Base-by-base conservation (phyloP, 352 stramenopile species). In the Pythium insidiosum region DNA sequence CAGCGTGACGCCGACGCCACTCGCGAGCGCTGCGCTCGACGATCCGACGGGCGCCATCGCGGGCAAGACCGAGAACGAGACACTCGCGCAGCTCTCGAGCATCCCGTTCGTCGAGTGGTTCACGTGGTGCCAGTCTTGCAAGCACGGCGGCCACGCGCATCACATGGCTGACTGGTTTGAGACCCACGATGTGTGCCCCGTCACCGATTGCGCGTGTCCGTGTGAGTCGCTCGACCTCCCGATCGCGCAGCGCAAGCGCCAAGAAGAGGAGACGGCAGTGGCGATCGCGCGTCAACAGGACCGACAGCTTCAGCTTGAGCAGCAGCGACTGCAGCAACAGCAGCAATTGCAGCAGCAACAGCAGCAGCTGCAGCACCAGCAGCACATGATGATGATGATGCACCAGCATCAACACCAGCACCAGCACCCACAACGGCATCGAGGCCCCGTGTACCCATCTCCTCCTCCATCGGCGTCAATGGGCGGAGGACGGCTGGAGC, bases 51-150 rank as follows among this genome's bases (percentile, higher is more conserved):
- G 48, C 6, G 48, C 57, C 10, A n/a, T n/a, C n/a, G n/a, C n/a
- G n/a, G n/a, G n/a, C n/a, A 78, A 85, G 49, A 66, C 60, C 23
- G 68, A 85, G 58, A 76, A 88, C 43, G 83, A 95, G 39, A 91
- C 85, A 47, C 72, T 97, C 24, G 77, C 71, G 18, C 86, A 95
- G 38, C 61, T 97, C 5, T 93, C 86, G 5, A 96, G 77, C 50
- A 91, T 98, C 42, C 89, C 89, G 34, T 97, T 98, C 54, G 87
- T 94, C 11, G 88, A 97, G 64, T 97, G 88, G 88, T 97, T 96
- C 58, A 97, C 87, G 16, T 98, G 92, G 92, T 97, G 91, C 44
- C 88, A 96, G 62, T 76, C 76, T 7, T 95, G 83, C 52, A 90
- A 90, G 55, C 83, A 95, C 45, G 81, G 83, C 21, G 89, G 88